Base-by-base conservation (phyloP, 805 yeast genomes). In the Zygosaccharomyces rouxii region DNA sequence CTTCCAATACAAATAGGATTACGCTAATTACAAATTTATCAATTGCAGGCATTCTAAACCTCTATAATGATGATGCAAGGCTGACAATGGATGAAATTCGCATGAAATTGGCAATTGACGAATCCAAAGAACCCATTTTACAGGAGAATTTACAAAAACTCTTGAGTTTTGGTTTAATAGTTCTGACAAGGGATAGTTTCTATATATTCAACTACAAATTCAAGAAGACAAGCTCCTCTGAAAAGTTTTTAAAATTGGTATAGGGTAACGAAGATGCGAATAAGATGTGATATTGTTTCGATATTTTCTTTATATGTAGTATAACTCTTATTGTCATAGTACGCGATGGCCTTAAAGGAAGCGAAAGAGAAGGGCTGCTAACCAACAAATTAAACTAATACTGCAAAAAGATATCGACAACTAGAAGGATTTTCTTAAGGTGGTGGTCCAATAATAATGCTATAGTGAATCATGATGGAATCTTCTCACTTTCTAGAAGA, bases 21-120 rank as follows among this genome's bases (percentile, higher is more conserved):
- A 49, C 41, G 9, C 25, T 55, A 5, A 33, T 53, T n/a, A 38
- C 45, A 6, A 43, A 39, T 23, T 18, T 51, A 44, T 42, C 47
- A n/a, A 43, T 39, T 23, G 60, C 62, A 2, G 51, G 57, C 13
- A 55, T 59, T 21, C 30, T 59, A 13, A 39, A 23, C 25, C 50
- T 48, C 11, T 58, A 52, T 26, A 55, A 59, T 50, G 54, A 55
- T 2, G 7, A 6, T 7, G 52, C 50, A 5, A 22, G 25, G 7
- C 35, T 54, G n/a, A n/a, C 14, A 9, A n/a, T 46, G 28, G 28
- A 18, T 11, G 43, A 37, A 2, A 25, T 58, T 3, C 44, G 44
- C 16, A 35, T 19, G 9, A 25, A 31, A 16, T 39, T 58, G 18
- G 35, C 40, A 10, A 40, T 50, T 5, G 38, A 37, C 9, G 52